Evolutionary conservation across 129 eudicot species (phyloP).

Genomic region (Rutidosis leptorrhynchoides): DNA sequence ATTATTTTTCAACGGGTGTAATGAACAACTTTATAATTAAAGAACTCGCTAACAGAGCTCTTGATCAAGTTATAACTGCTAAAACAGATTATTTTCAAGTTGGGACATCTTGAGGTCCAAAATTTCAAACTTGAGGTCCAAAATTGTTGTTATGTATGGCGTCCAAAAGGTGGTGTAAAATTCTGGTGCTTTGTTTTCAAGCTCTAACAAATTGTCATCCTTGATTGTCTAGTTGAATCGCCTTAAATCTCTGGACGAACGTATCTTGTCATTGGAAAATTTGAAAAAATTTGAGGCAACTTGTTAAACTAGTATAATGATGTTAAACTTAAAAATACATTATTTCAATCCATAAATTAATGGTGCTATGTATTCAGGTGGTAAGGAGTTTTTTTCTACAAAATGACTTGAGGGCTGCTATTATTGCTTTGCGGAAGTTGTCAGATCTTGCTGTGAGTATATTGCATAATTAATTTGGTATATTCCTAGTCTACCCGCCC

Average conservation of each 20-base stretch:
- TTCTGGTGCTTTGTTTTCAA: too few relatives aligned
- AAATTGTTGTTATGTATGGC: too few relatives aligned
- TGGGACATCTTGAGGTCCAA: slow-evolving; percentile 27
- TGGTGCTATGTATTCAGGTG: slow-evolving; percentile 53
- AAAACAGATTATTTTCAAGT: slow-evolving; percentile 14
- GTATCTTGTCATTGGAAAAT: too few relatives aligned
- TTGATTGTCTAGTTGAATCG: too few relatives aligned
- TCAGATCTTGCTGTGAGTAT: slow-evolving; percentile 89
- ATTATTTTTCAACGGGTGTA: slow-evolving; percentile 18
- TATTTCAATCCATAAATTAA: too few relatives aligned
- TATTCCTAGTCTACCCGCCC: slow-evolving; percentile 1
- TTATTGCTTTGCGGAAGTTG: slow-evolving; percentile 64
- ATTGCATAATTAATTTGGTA: slow-evolving; percentile 6
- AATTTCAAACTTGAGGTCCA: too few relatives aligned
- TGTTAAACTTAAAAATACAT: slow-evolving; percentile 2
- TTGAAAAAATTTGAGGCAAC: too few relatives aligned
- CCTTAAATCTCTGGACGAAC: too few relatives aligned
- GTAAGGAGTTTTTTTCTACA: slow-evolving; percentile 82
- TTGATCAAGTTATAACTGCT: slow-evolving; percentile 18
- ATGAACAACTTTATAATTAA: slow-evolving; percentile 18
- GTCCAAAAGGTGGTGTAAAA: too few relatives aligned
- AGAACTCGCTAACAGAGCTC: slow-evolving; percentile 7
- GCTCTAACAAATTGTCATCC: too few relatives aligned
- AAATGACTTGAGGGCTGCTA: slow-evolving; percentile 78
- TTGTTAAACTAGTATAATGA: too few relatives aligned